These are phyloP conservation scores for Cryptococcus depauperatus DNA, from an alignment of 1,284 basidiomycete species.

Conservation along the genomic window DNA sequence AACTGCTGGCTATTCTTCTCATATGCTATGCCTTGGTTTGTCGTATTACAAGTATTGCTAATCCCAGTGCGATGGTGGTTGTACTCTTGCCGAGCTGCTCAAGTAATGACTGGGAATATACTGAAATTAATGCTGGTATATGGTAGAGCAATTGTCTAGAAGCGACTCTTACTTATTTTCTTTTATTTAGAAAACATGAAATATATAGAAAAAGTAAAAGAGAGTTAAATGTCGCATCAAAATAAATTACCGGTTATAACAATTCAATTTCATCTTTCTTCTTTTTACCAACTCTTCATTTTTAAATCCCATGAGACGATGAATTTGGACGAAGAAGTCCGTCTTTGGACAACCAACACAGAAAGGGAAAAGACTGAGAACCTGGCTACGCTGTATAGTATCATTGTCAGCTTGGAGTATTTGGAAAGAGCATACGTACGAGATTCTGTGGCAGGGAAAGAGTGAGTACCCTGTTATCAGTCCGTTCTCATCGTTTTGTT, in stretches of 20 bases:
- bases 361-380: constrained; percentile 86
- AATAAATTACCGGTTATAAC: too few species aligned
- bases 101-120: too few species aligned
- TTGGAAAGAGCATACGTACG: constrained; percentile 92
- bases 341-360: constrained; percentile 77
- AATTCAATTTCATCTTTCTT: background rate
- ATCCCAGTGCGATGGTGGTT: too few species aligned
- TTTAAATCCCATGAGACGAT: constrained; percentile 14
- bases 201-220: too few species aligned
- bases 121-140: too few species aligned
- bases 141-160: background rate
- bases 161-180: too few species aligned
- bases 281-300: background rate
- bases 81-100: too few species aligned
- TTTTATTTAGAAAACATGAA: too few species aligned
- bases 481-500: constrained; percentile 15
- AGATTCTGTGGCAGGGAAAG: constrained; percentile 78
- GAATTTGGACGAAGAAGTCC: constrained; percentile 77
- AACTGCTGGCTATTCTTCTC: too few species aligned
- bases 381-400: constrained; percentile 81
- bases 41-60: too few species aligned
- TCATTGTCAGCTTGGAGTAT: constrained; percentile 86
- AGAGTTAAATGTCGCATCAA: too few species aligned
- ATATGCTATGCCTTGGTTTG: too few species aligned
- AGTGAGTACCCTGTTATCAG: constrained; percentile 54